These are phyloP conservation scores for Cordyceps militaris DNA, from an alignment of 2,329 filamentous ascomycete species.

Conservation along the genomic window DNA sequence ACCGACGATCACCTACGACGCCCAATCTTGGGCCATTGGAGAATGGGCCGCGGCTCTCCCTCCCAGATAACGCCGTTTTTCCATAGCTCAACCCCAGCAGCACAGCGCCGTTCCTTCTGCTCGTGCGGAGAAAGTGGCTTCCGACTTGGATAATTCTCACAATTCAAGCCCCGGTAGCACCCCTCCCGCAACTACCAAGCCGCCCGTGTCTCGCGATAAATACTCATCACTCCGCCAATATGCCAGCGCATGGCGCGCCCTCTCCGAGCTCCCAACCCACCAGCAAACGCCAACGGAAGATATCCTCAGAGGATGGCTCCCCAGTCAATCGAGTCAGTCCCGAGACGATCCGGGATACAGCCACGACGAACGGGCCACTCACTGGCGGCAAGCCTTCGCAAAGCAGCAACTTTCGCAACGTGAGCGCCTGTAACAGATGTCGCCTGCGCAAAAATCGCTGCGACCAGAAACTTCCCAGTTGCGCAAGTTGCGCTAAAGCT, in stretches of 20 bases:
- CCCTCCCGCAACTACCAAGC: not conserved
- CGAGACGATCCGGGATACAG: conserved; percentile 21
- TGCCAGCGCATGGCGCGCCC: conserved; percentile 42
- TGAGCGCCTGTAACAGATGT: conserved; percentile 92
- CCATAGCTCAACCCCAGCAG: not conserved
- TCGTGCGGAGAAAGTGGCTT: not conserved
- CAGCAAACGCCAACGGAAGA: conserved; percentile 50
- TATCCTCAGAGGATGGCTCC: conserved; percentile 43
- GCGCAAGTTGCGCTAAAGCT: conserved; percentile 89
- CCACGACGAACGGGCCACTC: conserved; percentile 22
- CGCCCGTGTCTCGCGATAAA: not conserved
- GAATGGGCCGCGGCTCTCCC: conserved; percentile 5
- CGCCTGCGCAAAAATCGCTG: conserved; percentile 89
- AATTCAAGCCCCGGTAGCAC: conserved; percentile 10
- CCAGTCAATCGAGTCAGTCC: conserved; percentile 26
- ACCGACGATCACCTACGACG: not conserved
- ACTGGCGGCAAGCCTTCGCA: conserved; percentile 42
- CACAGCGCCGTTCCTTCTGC: conserved; percentile 11
- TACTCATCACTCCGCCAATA: conserved; percentile 14
- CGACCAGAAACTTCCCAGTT: conserved; percentile 86
- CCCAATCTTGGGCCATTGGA: conserved; percentile 6
- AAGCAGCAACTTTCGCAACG: conserved; percentile 70
- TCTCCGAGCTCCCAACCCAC: conserved; percentile 42
- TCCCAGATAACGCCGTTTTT: not conserved
- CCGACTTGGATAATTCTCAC: not conserved